Percentiles rank a stretch among this genome's conserved stretches.
These are phyloP conservation scores for Phlyctochytrium bullatum DNA, from an alignment of 192 early-diverging fungal species.

Conservation along the genomic window DNA sequence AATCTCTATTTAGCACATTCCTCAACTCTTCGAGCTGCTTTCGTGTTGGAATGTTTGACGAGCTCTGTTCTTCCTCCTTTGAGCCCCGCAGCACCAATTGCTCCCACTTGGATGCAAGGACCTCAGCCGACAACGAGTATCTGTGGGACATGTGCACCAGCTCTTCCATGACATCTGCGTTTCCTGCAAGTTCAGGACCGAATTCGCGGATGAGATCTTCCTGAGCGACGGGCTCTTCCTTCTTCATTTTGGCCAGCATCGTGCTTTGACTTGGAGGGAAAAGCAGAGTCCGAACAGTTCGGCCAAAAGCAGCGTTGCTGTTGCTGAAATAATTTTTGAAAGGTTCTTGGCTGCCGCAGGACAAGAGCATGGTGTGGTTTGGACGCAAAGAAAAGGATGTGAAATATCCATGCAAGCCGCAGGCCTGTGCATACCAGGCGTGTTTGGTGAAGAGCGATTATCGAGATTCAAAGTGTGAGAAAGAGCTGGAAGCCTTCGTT, in stretches of 20 bases:
- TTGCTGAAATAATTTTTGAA: too few species aligned
- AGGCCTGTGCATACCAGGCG: not conserved
- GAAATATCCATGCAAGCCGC: not conserved
- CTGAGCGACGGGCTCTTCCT: not conserved
- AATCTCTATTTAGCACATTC: slow-evolving; percentile 11
- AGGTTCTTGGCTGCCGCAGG: too few species aligned
- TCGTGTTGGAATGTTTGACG: slow-evolving; percentile 20
- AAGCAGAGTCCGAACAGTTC: not conserved
- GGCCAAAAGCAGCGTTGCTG: not conserved
- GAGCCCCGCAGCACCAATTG: slow-evolving; percentile 16
- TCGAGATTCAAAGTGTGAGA: not conserved
- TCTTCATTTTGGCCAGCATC: not conserved
- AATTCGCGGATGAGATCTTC: slow-evolving; percentile 22
- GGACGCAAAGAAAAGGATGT: too few species aligned
- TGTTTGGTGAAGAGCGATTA: not conserved
- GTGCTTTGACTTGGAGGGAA: not conserved
- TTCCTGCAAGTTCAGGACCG: slow-evolving; percentile 15
- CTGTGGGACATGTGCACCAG: slow-evolving; percentile 12
- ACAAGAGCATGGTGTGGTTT: too few species aligned
- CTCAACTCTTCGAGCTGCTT: slow-evolving; percentile 29
- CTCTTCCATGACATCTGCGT: slow-evolving; percentile 22
- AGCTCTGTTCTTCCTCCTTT: slow-evolving; percentile 11
- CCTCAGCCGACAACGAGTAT: slow-evolving; percentile 37
- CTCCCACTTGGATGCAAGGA: slow-evolving; percentile 49
- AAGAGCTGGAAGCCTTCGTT: not conserved